Percentiles rank a stretch among this genome's conserved stretches.
Conservation (phyloP, 805 yeast genomes). For the Huiozyma naganishii region DNA sequence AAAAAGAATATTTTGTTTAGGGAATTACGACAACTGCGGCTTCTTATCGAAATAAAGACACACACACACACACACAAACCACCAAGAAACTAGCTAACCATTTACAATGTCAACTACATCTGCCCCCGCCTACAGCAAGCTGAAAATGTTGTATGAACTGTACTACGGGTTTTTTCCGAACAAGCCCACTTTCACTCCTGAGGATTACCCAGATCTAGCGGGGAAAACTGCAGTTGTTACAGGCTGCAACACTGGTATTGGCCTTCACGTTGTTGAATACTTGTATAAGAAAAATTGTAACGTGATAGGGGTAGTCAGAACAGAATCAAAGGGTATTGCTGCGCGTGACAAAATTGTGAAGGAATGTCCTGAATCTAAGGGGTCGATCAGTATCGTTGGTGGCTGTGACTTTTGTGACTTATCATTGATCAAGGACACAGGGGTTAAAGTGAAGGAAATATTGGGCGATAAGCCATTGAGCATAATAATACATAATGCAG, state of each 20-base stretch:
- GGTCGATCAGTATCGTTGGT: conserved; percentile 15
- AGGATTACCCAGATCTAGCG: conserved; percentile 29
- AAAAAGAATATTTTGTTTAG: no score
- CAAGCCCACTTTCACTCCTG: conserved; percentile 23
- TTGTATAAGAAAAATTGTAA: conserved; percentile 27
- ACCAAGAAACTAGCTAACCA: neutral
- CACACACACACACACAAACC: neutral
- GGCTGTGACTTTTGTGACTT: conserved; percentile 33
- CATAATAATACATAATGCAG: conserved; percentile 30
- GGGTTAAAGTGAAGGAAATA: conserved; percentile 9
- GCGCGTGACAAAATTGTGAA: conserved; percentile 23
- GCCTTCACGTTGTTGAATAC: conserved; percentile 18
- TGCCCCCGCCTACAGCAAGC: conserved; percentile 14
- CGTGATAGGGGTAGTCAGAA: conserved; percentile 27
- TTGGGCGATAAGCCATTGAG: conserved; percentile 16
- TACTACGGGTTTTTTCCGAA: conserved; percentile 19
- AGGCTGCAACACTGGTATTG: conserved; percentile 33
- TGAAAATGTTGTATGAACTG: conserved; percentile 8
- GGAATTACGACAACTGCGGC: no score
- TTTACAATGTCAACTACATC: conserved; percentile 5
- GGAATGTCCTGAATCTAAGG: conserved; percentile 20
- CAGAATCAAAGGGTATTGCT: conserved; percentile 23
- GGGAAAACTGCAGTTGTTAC: conserved; percentile 32
- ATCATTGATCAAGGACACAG: conserved; percentile 26
- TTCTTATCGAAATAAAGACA: no score